Conservation (phyloP, 768 basidiomycete genomes). For the Kwoniella sp. region DNA sequence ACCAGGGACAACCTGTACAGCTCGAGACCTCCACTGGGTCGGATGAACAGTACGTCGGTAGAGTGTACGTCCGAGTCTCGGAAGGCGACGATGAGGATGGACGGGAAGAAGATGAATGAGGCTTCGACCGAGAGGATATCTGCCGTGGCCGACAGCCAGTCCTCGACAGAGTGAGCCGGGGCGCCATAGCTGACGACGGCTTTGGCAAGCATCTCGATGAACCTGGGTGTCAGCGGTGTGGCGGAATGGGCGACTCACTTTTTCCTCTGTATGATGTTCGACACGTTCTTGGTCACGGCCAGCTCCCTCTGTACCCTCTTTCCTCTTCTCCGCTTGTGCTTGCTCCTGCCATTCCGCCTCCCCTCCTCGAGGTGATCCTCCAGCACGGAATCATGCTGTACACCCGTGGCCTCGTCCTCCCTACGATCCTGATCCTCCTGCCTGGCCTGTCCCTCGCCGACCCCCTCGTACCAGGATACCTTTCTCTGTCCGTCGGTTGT, state of each 20-base stretch:
- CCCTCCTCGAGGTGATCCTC: constrained; percentile 19
- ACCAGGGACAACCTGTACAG: constrained; percentile 39
- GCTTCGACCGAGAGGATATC: constrained; percentile 38
- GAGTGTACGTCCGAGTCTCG: constrained; percentile 40
- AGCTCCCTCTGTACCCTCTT: constrained; percentile 37
- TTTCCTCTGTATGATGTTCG: constrained; percentile 37
- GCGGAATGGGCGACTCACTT: constrained; percentile 12
- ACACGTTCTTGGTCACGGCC: constrained; percentile 35
- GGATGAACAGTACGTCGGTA: constrained; percentile 36
- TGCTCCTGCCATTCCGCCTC: constrained; percentile 1
- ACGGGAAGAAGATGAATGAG: constrained; percentile 41
- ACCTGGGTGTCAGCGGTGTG: constrained; percentile 10
- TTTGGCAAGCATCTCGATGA: constrained; percentile 42
- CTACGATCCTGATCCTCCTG: constrained; percentile 24
- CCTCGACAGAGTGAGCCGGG: constrained; percentile 36
- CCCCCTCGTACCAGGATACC: constrained; percentile 25
- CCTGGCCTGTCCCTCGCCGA: constrained; percentile 15
- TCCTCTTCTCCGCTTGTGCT: constrained; percentile 17
- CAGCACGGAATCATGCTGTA: constrained; percentile 4
- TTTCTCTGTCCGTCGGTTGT: constrained; percentile 27
- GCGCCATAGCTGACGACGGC: constrained; percentile 41
- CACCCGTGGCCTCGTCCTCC: constrained; percentile 14
- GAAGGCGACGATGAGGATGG: constrained; percentile 37
- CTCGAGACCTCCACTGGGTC: constrained; percentile 32
- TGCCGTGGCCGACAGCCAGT: constrained; percentile 36